A percentile compares a stretch with the other conserved stretches of the same genome.
phyloP scores from a whole-genome alignment of 331 rosid genomes.

The Malus hybrid region DNA sequence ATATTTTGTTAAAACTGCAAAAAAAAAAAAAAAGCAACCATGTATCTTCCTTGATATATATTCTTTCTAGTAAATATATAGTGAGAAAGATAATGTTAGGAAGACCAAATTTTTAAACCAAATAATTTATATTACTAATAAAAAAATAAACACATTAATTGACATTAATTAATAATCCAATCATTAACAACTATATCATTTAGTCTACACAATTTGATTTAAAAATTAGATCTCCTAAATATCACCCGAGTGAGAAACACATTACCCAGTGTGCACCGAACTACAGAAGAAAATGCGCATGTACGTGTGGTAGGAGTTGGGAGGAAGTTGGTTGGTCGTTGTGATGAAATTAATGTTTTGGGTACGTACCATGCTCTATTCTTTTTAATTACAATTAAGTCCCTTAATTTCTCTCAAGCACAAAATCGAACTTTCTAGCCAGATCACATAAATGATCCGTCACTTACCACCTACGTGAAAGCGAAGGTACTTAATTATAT shows the following conservation, averaged over 20 bases:
- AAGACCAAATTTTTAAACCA: too few species aligned
- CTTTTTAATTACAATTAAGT: background rate
- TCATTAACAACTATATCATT: too few species aligned
- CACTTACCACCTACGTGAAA: background rate
- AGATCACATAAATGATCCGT: background rate
- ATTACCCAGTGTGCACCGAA: background rate
- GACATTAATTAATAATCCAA: too few species aligned
- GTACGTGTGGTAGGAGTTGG: background rate
- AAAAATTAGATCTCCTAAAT: too few species aligned
- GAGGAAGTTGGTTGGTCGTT: background rate
- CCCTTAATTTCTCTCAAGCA: background rate
- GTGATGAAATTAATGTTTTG: background rate
- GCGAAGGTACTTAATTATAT: background rate
- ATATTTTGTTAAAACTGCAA: too few species aligned
- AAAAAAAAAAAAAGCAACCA: too few species aligned
- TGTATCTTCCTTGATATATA: too few species aligned
- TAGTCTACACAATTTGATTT: too few species aligned
- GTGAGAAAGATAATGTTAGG: too few species aligned
- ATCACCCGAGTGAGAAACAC: background rate
- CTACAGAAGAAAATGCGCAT: background rate
- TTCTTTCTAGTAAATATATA: background rate
- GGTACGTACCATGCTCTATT: background rate
- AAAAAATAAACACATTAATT: too few species aligned
- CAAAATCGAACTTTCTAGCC: background rate
- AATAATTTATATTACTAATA: too few species aligned